phyloP scores from a whole-genome alignment of 1,284 basidiomycete genomes.

The Phlebopus sp. region DNA sequence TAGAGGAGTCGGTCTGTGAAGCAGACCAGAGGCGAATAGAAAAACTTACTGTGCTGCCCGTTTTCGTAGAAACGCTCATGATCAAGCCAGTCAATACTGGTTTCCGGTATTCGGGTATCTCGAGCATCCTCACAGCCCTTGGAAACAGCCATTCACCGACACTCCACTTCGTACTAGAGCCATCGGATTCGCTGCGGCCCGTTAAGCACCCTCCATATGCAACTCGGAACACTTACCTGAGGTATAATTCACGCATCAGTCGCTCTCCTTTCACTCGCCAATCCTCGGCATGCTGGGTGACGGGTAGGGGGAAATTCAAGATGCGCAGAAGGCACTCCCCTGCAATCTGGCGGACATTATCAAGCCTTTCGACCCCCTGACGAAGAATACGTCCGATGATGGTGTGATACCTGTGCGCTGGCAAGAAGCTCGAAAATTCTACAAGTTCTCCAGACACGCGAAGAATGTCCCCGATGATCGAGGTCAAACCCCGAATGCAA shows the following conservation, averaged over 20 bases:
- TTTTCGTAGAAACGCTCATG: conserved; percentile 75
- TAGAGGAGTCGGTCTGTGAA: conserved; percentile 10
- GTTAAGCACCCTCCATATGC: conserved; percentile 1
- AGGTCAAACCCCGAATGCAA: conserved; percentile 62
- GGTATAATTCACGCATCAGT: conserved; percentile 52
- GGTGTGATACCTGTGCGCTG: conserved; percentile 54
- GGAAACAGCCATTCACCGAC: conserved; percentile 72
- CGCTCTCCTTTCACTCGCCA: conserved; percentile 51
- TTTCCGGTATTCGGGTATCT: conserved; percentile 57
- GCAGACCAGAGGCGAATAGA: conserved; percentile 10
- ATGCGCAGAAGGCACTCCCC: conserved; percentile 60
- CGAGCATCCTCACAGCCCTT: conserved; percentile 65
- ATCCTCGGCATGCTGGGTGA: conserved; percentile 35
- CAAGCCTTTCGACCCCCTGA: conserved; percentile 88
- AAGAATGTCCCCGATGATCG: conserved; percentile 48
- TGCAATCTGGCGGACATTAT: conserved; percentile 82
- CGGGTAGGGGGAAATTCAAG: conserved; percentile 45
- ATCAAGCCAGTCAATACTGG: conserved; percentile 72
- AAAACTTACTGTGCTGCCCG: conserved; percentile 71
- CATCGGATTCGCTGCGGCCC: conserved; percentile 29
- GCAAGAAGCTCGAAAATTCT: conserved; percentile 54
- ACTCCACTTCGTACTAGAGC: conserved; percentile 54
- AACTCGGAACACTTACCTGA: conserved; percentile 40
- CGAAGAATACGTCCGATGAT: conserved; percentile 73
- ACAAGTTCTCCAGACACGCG: conserved; percentile 38